Conservation (phyloP, 2,329 filamentous ascomycete genomes). For the Huntiella bhutanensis region DNA sequence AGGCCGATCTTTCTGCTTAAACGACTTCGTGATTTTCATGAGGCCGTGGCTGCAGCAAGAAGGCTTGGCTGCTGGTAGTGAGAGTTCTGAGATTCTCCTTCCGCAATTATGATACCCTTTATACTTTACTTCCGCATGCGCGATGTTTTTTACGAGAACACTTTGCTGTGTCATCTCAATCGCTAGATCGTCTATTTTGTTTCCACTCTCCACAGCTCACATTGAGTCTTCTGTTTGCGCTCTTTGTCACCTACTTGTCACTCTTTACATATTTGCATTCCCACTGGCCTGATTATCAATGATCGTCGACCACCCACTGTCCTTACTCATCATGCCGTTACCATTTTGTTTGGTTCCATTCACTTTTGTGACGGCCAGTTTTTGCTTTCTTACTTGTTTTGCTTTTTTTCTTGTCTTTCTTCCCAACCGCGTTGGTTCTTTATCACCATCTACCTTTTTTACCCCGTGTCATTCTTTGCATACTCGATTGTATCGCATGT, state of each 20-base stretch:
- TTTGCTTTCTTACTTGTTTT: not conserved
- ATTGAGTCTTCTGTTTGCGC: conserved; percentile 1
- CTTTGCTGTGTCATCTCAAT: not conserved
- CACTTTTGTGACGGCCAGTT: not conserved
- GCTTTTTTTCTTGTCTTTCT: not conserved
- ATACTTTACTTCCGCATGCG: not conserved
- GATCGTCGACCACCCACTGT: not conserved
- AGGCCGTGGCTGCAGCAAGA: not conserved
- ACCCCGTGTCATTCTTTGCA: conserved; percentile 1
- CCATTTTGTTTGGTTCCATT: not conserved
- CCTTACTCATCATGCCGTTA: not conserved
- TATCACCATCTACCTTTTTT: not conserved
- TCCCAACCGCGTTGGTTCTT: not conserved
- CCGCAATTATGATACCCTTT: not conserved
- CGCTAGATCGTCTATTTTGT: not conserved
- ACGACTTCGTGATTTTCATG: not conserved
- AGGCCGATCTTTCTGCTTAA: not conserved
- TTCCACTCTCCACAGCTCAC: not conserved
- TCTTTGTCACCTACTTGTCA: conserved; percentile 2
- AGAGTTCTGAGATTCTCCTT: not conserved
- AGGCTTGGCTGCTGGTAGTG: not conserved
- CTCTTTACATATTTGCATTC: conserved; percentile 3
- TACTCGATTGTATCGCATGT: conserved; percentile 5
- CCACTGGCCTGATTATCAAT: not conserved
- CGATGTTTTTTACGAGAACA: not conserved